Conservation (phyloP, 164 flowering plant species). For the Stephania cephalantha region DNA sequence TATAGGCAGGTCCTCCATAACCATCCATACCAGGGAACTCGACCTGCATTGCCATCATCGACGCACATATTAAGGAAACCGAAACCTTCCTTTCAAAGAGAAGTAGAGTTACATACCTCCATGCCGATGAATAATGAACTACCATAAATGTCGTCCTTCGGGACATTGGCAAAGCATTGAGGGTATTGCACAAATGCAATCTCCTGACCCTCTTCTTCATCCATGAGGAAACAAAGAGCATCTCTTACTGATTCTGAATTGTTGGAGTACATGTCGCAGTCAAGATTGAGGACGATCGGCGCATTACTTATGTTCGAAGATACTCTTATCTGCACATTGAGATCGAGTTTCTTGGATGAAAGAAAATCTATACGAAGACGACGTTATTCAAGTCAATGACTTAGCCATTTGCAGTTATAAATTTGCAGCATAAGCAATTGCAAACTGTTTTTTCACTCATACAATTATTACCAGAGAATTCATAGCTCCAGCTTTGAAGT, state of each 20-base stretch:
- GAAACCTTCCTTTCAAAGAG: background rate
- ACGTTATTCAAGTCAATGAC: background rate
- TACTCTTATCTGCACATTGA: constrained; percentile 27
- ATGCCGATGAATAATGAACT: background rate
- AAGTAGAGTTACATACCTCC: constrained; percentile 9
- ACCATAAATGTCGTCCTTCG: constrained; percentile 24
- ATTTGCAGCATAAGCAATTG: background rate
- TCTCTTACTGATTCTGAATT: constrained; percentile 30
- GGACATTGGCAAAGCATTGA: constrained; percentile 19
- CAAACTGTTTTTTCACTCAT: background rate
- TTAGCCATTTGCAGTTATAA: background rate
- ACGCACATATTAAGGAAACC: background rate
- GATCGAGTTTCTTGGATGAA: no score
- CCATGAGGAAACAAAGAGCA: constrained; percentile 35
- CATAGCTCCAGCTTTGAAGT: constrained; percentile 35
- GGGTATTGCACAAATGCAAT: constrained; percentile 38
- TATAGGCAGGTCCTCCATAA: constrained; percentile 27
- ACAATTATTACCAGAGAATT: constrained; percentile 25
- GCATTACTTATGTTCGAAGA: constrained; percentile 32
- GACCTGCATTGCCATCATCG: constrained; percentile 13
- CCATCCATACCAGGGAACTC: constrained; percentile 26
- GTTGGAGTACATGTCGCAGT: constrained; percentile 40
- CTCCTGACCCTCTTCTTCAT: constrained; percentile 29
- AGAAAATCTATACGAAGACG: no score
- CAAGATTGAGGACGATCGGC: constrained; percentile 28